Base-by-base conservation (phyloP, 1,139 yeast species). In the Lodderomyces jiufengensis region DNA sequence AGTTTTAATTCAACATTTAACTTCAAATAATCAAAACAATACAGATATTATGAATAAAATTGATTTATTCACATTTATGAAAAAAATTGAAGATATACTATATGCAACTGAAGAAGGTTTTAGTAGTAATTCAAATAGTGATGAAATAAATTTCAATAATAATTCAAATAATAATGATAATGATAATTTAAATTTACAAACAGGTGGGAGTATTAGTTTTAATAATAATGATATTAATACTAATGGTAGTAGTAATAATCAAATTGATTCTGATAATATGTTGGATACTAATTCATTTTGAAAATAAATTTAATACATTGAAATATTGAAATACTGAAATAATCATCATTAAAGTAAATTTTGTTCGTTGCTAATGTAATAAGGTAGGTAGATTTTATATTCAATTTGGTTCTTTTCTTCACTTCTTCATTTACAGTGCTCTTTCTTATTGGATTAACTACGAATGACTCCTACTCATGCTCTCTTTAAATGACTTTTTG, bases 91-190 rank as follows among this genome's bases (percentile, higher is more conserved):
- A 55, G 78, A 77, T 24, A 84, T 86, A 14, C 61, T 88, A 45
- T 88, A 87, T 52, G 76, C 84, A 6, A 84, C 95, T 0, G 90
- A 84, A 44, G 95, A 84, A 46, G 92, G 95, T 1, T 79, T 80
- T 47, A 38, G 43, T 18, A 30, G 34, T 20, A 32, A 28, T 16
- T 27, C 11, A 22, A 26, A 25, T 32, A 25, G 31, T 31, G 33
- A 29, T 18, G 21, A 14, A 23, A 26, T 7, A 24, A 13, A 23
- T 13, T 11, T 18, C 13, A 26, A 29, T 26, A 20, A 30, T 25
- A 30, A 21, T 23, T 14, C 3, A 4, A 33, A 20, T 18, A 24
- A 14, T n/a, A 25, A 25, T 15, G 24, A 24, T 9, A 10, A 22
- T 21, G 24, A 9, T 11, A 32, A 21, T 24, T n/a, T n/a, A n/a